phyloP scores from a whole-genome alignment of 805 yeast genomes.

The Sugiyamaella mastotermitis region DNA sequence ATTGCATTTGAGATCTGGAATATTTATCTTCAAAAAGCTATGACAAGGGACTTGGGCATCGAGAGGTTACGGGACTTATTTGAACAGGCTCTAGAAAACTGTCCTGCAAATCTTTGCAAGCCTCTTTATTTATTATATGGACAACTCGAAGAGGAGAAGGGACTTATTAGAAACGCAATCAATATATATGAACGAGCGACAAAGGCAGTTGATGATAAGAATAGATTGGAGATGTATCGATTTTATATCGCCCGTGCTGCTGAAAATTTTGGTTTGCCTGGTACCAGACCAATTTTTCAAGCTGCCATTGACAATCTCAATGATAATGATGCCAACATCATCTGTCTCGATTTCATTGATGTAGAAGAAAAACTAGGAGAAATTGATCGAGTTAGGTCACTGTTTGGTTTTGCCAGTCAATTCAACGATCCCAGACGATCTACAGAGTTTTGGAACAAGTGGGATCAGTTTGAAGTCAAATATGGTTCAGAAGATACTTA shows the following conservation, averaged over 20 bases:
- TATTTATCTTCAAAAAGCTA: slow-evolving; percentile 51
- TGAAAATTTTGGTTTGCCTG: slow-evolving; percentile 35
- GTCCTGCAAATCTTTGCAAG: slow-evolving; percentile 45
- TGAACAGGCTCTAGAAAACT: slow-evolving; percentile 53
- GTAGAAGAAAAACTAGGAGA: slow-evolving; percentile 53
- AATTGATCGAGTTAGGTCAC: slow-evolving; percentile 52
- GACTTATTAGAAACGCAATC: slow-evolving; percentile 45
- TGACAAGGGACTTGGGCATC: slow-evolving; percentile 32
- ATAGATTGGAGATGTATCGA: slow-evolving; percentile 38
- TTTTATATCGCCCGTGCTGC: slow-evolving; percentile 37
- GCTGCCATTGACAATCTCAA: slow-evolving; percentile 46
- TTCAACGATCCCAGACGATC: slow-evolving; percentile 30
- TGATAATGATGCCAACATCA: slow-evolving; percentile 34
- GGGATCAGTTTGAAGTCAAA: slow-evolving; percentile 71
- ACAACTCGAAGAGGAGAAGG: slow-evolving; percentile 52
- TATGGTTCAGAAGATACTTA: slow-evolving; percentile 66
- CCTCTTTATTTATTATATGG: slow-evolving; percentile 51
- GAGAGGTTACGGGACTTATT: slow-evolving; percentile 68
- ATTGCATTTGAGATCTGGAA: slow-evolving; percentile 67
- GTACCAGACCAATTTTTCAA: slow-evolving; percentile 45
- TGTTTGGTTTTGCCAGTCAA: slow-evolving; percentile 51
- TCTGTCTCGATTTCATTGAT: slow-evolving; percentile 49
- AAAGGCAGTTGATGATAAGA: slow-evolving; percentile 24
- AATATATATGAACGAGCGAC: slow-evolving; percentile 42
- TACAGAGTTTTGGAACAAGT: slow-evolving; percentile 49